Base-by-base conservation (phyloP, 192 early-diverging fungal species). In the Coemansia furcata region DNA sequence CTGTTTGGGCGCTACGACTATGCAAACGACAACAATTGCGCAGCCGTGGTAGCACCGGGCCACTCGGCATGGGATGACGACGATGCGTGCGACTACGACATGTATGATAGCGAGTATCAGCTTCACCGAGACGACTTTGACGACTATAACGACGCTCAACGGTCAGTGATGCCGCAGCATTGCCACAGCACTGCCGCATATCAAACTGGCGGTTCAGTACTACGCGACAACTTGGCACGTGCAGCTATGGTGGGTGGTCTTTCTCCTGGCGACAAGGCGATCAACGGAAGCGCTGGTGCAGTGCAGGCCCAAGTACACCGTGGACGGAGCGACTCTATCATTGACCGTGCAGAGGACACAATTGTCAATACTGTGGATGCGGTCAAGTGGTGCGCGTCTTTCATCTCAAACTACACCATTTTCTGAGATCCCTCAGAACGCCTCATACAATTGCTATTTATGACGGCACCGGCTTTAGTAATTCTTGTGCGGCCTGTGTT, bases 301-400 rank as follows among this genome's bases (percentile, higher is more conserved):
- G 30, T 43, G 54, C 68, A 64, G n/a, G 40, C 62, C 23, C 57
- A 52, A 4, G n/a, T 32, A 30, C 39, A 32, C 6, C 66, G 62
- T 29, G 49, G 17, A 10, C 81, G 77, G 46, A 76, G 76, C 65
- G 81, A 83, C 5, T 83, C 81, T 38, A 69, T 83, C 17, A 77
- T 83, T 36, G 81, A 83, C 52, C 73, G 75, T 23, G 81, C 81
- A 1, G 81, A 83, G 35, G 81, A 83, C 38, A 83, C 76, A 4
- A 75, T 83, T 30, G 77, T 83, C 47, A 83, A 83, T 61, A 83
- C 81, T 3, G 81, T 83, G 8, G 81, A 83, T 73, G 81, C 81
- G 6, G 77, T 83, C 40, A 83, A 83, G 42, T 83, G 81, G 81
- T 83, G 81, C 49, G 81, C 81, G 6, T 83, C 81, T 60, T 83